Evolutionary conservation across 331 rosid species (phyloP).

Genomic region (Dryas integrifolia): DNA sequence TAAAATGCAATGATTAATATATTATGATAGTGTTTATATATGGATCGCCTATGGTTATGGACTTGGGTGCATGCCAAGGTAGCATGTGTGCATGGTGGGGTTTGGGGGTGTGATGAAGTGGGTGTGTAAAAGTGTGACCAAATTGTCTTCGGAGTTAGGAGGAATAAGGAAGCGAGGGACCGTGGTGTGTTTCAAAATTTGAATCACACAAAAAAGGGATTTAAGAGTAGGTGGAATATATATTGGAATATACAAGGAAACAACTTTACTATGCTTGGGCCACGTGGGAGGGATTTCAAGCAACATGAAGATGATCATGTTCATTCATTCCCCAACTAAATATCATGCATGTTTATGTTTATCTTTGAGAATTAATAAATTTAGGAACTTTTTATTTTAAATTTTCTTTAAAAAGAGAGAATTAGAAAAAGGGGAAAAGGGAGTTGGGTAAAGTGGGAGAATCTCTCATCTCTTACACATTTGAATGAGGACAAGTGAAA

Average conservation of each 20-base stretch:
- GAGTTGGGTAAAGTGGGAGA: constrained; percentile 28
- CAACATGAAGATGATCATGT: constrained; percentile 27
- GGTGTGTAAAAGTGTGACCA: neutral
- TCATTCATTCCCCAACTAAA: constrained; percentile 26
- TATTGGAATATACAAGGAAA: constrained; percentile 23
- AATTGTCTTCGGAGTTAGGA: neutral
- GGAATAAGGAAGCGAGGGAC: constrained; percentile 6
- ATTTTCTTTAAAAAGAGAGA: neutral
- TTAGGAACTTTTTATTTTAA: neutral
- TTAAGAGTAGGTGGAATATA: constrained; percentile 45
- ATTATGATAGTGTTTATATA: constrained; percentile 27
- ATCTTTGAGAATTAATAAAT: neutral
- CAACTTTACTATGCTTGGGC: constrained; percentile 44
- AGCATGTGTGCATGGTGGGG: constrained; percentile 41
- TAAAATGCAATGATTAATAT: constrained; percentile 58
- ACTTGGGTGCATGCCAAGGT: constrained; percentile 8
- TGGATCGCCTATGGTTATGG: constrained; percentile 23
- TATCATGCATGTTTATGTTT: constrained; percentile 16
- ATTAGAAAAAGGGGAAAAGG: neutral
- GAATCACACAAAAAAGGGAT: constrained; percentile 31
- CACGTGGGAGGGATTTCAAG: constrained; percentile 51
- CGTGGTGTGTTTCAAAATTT: constrained; percentile 63
- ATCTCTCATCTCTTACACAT: constrained; percentile 63
- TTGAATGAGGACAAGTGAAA: constrained; percentile 76
- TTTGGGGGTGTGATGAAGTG: constrained; percentile 14